These are phyloP conservation scores for Asterochloris sp. DNA, from an alignment of 139 green algal species.

Conservation along the genomic window DNA sequence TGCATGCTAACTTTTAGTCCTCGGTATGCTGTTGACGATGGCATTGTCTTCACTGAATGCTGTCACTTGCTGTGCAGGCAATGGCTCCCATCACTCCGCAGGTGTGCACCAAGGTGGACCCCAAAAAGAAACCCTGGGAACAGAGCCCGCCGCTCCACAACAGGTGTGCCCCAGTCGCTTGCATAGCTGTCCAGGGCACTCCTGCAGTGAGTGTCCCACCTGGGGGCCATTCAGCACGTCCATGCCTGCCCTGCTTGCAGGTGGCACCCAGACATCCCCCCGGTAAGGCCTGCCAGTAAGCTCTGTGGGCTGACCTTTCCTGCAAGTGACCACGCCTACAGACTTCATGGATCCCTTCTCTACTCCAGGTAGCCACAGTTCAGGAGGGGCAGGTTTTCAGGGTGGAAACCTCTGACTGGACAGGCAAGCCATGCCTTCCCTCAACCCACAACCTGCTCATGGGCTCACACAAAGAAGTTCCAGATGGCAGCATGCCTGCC, in stretches of 20 bases:
- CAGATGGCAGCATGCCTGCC: too few relatives aligned
- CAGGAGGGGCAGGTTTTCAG: conserved; percentile 56
- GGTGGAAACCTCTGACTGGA: conserved; percentile 73
- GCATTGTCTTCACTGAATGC: too few relatives aligned
- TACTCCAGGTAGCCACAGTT: conserved; percentile 43
- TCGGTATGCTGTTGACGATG: too few relatives aligned
- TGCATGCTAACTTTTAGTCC: too few relatives aligned
- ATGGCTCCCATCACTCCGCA: too few relatives aligned
- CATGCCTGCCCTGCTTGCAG: too few relatives aligned
- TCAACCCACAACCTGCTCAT: too few relatives aligned
- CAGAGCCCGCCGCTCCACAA: conserved; percentile 70
- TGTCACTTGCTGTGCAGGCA: too few relatives aligned
- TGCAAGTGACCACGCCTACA: not conserved
- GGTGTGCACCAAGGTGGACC: conserved; percentile 33
- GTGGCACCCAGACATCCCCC: conserved; percentile 73
- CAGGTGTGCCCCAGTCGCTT: conserved; percentile 10
- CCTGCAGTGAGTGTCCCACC: not conserved
- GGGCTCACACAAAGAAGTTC: too few relatives aligned
- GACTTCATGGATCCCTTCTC: not conserved
- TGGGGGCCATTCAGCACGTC: not conserved
- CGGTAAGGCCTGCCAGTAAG: conserved; percentile 24
- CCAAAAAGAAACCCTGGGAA: conserved; percentile 51
- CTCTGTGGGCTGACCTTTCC: not conserved
- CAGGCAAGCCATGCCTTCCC: not conserved
- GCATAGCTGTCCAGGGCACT: conserved; percentile 44